A percentile compares a stretch with the other conserved stretches of the same genome.
Conservation (phyloP, 78 protist species). For the Dictyostelium brefeldianum region DNA sequence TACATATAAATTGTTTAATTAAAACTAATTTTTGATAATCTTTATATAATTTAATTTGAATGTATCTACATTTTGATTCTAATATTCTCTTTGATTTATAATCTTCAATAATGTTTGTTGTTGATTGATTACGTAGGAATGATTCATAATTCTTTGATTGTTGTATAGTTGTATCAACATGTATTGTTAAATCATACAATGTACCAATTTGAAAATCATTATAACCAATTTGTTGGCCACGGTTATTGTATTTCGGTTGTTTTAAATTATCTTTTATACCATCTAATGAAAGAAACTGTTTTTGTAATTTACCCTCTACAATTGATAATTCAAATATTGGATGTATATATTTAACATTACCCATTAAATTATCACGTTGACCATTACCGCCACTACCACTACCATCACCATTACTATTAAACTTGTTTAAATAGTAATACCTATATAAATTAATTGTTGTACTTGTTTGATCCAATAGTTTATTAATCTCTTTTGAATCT, state of each 20-base stretch:
- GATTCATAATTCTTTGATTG: not conserved
- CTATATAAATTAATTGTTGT: conserved; percentile 23
- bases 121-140: not conserved
- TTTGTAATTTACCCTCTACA: conserved; percentile 9
- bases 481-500: conserved; percentile 8
- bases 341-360: not conserved
- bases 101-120: not conserved
- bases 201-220: not conserved
- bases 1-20: not conserved
- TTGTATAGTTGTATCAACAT: conserved; percentile 3
- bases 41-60: not conserved
- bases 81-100: conserved; percentile 1
- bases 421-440: conserved; percentile 15
- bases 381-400: too few species aligned
- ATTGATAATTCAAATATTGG: not conserved
- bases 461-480: not conserved
- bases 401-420: not conserved
- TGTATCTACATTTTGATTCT: conserved; percentile 11
- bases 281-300: not conserved
- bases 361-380: not conserved
- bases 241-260: not conserved
- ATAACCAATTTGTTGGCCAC: not conserved
- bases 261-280: not conserved
- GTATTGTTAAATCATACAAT: not conserved
- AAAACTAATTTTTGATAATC: not conserved